Evolutionary conservation across 805 yeast species (phyloP), one percentile per base, ranked within the genome.

Genomic region (Nakazawaea pomicola): DNA sequence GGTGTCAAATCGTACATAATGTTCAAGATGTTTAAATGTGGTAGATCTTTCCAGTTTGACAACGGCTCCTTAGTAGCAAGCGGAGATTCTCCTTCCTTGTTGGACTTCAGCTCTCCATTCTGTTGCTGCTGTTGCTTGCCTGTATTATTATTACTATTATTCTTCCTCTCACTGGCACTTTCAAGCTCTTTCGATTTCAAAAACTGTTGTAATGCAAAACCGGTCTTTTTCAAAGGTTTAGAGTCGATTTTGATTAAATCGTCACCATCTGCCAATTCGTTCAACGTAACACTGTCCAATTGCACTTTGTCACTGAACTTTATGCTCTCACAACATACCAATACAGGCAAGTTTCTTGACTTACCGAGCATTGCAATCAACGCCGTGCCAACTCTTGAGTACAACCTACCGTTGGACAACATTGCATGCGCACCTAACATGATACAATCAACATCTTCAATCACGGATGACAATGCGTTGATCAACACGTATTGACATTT

Each of bases 371-470:
- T 86, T 7, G 98, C 95, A 34, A 93, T 76, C 63, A 90, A 67
- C 1, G 97, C 96, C 6, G 97, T 83, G 17, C 99, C 99, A 14
- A 88, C 97, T 47, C 99, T 76, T 1, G 97, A 85, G 57, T 86
- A 89, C 43, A 93, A 70, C 58, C 89, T 77, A 1, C 99, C 99
- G 57, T 93, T 93, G 7, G 97, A 88, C 43, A 93, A 72, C 86
- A 93, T 89, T 24, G 97, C 95, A 58, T 93, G 98, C 0, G 98
- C 98, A 12, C 99, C 99, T 27, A 93, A 68, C 60, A 93, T 83
- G 6, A 93, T 95, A 49, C 84, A 83, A 52, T 93, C 93, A 25
- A 93, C 91, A 58, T 86, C 89, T 51, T 82, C 84, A 52, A 93
- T 72, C 8, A 88, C 80, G 19, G 93, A 79, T 3, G 90, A 76